phyloP scores from a whole-genome alignment of 164 flowering plant genomes.

The Chloranthus sessilifolius region DNA sequence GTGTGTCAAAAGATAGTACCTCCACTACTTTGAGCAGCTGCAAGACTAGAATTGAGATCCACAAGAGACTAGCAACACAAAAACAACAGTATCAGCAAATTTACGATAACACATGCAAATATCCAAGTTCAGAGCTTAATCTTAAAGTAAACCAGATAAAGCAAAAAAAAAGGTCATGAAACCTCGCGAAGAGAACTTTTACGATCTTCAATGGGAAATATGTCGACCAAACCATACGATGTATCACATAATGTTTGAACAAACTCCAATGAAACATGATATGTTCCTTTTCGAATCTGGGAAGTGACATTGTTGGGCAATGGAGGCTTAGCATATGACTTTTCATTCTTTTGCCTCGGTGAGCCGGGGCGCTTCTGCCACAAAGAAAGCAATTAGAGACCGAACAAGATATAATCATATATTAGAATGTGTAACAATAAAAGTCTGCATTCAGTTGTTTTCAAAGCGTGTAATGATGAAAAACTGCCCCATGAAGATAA shows the following conservation, averaged over 20 bases:
- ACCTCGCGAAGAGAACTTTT: constrained; percentile 96
- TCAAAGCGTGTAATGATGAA: too few relatives aligned
- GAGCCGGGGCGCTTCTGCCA: constrained; percentile 73
- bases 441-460: too few relatives aligned
- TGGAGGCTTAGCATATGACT: constrained; percentile 66
- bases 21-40: constrained; percentile 80
- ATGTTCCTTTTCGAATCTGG: constrained; percentile 83
- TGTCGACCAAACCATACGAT: constrained; percentile 91
- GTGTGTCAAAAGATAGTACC: constrained; percentile 62
- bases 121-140: constrained; percentile 2
- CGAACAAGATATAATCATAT: constrained; percentile 3
- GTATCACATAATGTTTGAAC: constrained; percentile 88
- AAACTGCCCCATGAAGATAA: too few relatives aligned
- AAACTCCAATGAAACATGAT: constrained; percentile 92
- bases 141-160: constrained; percentile 3
- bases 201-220: constrained; percentile 95
- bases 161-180: constrained; percentile 9
- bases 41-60: constrained; percentile 73
- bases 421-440: too few relatives aligned
- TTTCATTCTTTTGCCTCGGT: constrained; percentile 59
- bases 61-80: constrained; percentile 68
- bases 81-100: constrained; percentile 17
- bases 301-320: constrained; percentile 63
- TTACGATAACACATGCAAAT: constrained; percentile 7
- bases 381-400: constrained; percentile 8